These are phyloP conservation scores for Pneumocystis murina DNA, from an alignment of 1,139 yeast species.

Conservation along the genomic window DNA sequence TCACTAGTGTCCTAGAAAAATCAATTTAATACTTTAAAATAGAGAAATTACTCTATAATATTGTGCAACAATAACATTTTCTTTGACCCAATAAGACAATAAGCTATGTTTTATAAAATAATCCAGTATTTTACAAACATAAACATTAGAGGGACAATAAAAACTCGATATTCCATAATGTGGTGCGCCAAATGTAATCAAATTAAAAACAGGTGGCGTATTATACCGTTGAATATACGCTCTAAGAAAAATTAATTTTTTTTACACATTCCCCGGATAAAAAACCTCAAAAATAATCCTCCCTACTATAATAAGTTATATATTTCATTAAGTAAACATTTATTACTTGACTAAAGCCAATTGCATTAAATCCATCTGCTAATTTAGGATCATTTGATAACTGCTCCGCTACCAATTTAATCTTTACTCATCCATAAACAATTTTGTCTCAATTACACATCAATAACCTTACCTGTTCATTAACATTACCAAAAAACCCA, in stretches of 20 bases:
- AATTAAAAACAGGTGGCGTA: conserved; percentile 33
- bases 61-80: conserved; percentile 53
- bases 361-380: conserved; percentile 46
- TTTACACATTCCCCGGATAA: background rate
- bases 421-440: background rate
- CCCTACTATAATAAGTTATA: background rate
- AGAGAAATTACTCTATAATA: conserved; percentile 36
- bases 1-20: conserved; percentile 24
- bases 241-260: conserved; percentile 20
- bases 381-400: conserved; percentile 31
- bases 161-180: conserved; percentile 58
- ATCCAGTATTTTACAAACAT: conserved; percentile 47
- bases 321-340: conserved; percentile 28
- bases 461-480: conserved; percentile 24
- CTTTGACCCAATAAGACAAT: conserved; percentile 46
- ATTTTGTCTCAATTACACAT: background rate
- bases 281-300: background rate
- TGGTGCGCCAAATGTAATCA: conserved; percentile 70
- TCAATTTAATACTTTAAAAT: conserved; percentile 3
- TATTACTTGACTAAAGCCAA: conserved; percentile 80
- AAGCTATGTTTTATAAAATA: conserved; percentile 41
- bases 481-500: conserved; percentile 48
- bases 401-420: conserved; percentile 31
- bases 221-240: conserved; percentile 48
- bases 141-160: conserved; percentile 39